Base-by-base conservation (phyloP, 805 yeast species). In the Ogataea trehaloabstinens region DNA sequence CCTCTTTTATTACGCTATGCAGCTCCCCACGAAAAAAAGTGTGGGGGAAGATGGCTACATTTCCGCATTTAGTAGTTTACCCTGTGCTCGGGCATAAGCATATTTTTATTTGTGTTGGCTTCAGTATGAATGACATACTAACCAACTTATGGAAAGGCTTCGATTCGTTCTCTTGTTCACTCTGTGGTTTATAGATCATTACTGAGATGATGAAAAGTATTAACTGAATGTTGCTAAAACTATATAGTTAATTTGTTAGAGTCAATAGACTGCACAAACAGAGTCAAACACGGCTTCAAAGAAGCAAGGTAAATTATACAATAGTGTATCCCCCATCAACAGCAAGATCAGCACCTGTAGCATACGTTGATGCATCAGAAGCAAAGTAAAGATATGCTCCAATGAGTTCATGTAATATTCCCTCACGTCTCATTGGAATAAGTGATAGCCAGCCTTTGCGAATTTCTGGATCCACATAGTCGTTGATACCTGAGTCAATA, bases 341-440 rank as follows among this genome's bases (percentile, higher is more conserved):
- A 39, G 59, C 60, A 33, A 74, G 56, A 47, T 74, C 78, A 31
- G 74, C 52, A 34, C 80, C 80, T 19, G 76, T 73, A 35, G 75
- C 68, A 51, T 60, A 74, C 24, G 71, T 64, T 20, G 76, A 64
- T 28, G 79, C 80, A 51, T 73, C 77, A 37, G 80, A 63, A 4
- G 76, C 78, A 51, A 74, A 68, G 56, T 71, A 74, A 41, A 74
- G 53, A 55, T 69, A 73, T 12, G 77, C 78, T 35, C 79, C 78
- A 18, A 65, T 74, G 41, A 74, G 61, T 51, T 74, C 80, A 43
- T 67, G 64, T 29, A 74, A 69, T 22, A 52, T 48, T 17, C 73
- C 77, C 53, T 73, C 76, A 53, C 80, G 64, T 13, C 77, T 77
- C 64, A 66, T 60, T 34, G 78, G 78, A 24, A 58, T 53, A 19